These are phyloP conservation scores for Meyerozyma elateridarum DNA, from an alignment of 1,139 yeast genomes.

Conservation along the genomic window DNA sequence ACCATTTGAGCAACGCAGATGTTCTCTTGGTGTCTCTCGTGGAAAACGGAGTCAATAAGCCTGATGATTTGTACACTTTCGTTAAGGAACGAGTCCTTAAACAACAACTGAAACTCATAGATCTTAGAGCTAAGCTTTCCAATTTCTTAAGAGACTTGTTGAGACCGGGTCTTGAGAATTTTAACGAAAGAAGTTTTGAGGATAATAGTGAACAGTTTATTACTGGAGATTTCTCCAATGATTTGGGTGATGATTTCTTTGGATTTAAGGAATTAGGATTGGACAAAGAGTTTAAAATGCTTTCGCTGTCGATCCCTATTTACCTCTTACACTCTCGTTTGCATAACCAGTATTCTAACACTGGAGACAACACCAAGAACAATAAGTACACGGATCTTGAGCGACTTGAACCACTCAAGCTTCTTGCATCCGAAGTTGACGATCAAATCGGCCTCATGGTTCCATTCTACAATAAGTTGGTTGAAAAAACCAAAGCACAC, in stretches of 20 bases:
- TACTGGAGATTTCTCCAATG: constrained; percentile 91
- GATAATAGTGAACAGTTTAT: constrained; percentile 92
- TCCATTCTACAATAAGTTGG: constrained; percentile 51
- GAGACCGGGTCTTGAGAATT: constrained; percentile 75
- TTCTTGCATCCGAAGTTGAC: constrained; percentile 48
- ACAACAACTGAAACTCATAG: constrained; percentile 65
- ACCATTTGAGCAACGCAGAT: constrained; percentile 40
- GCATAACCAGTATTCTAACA: constrained; percentile 44
- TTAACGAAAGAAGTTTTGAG: constrained; percentile 71
- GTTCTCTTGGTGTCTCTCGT: constrained; percentile 58
- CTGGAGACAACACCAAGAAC: constrained; percentile 42
- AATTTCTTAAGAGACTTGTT: constrained; percentile 72
- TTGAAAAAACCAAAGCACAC: constrained; percentile 48
- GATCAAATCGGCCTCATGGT: constrained; percentile 54
- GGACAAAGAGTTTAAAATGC: constrained; percentile 86
- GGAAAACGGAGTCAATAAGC: constrained; percentile 82
- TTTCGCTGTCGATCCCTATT: constrained; percentile 82
- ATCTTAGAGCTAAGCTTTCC: constrained; percentile 65
- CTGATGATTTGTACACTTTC: constrained; percentile 71
- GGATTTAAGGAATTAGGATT: constrained; percentile 93
- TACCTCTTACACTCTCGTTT: constrained; percentile 80
- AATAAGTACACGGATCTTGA: constrained; percentile 61
- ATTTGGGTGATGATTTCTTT: constrained; percentile 92
- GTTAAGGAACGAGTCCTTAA: constrained; percentile 69
- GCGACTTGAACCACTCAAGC: constrained; percentile 42